Evolutionary conservation across 1,284 basidiomycete genomes (phyloP).

Genomic region (Violaceomyces palustris): DNA sequence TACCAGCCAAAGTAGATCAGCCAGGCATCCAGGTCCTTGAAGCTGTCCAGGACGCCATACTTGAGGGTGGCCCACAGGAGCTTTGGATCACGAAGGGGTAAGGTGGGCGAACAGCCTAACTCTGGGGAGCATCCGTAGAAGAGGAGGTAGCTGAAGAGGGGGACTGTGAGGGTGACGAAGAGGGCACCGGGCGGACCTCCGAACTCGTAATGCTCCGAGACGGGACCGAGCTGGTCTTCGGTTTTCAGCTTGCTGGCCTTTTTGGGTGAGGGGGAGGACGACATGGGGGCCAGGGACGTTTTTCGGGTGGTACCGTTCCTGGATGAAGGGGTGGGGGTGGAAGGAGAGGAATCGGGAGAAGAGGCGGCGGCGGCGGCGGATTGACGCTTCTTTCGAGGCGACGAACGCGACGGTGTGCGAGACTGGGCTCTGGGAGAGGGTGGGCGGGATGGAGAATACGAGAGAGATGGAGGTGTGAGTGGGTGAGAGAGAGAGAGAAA

Average conservation of each 20-base stretch:
- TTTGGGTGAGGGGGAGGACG: too few relatives aligned
- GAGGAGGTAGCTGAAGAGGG: constrained; percentile 70
- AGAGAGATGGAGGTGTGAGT: too few relatives aligned
- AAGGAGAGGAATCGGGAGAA: too few relatives aligned
- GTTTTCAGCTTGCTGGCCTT: constrained; percentile 24
- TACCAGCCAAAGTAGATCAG: constrained; percentile 85
- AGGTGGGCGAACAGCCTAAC: constrained; percentile 37
- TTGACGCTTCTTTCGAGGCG: too few relatives aligned
- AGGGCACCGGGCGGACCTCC: constrained; percentile 76
- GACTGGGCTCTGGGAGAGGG: too few relatives aligned
- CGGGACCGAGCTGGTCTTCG: constrained; percentile 54
- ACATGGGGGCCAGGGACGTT: too few relatives aligned
- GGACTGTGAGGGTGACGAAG: constrained; percentile 68
- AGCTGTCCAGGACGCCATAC: constrained; percentile 28
- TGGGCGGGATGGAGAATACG: too few relatives aligned
- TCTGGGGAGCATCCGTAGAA: constrained; percentile 78
- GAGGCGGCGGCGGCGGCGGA: too few relatives aligned
- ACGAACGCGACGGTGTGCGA: too few relatives aligned
- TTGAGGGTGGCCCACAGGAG: constrained; percentile 16
- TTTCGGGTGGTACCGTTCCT: too few relatives aligned
- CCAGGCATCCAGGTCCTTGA: constrained; percentile 76
- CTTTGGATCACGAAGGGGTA: constrained; percentile 24
- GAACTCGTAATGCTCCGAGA: constrained; percentile 69
- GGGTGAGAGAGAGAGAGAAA: too few relatives aligned
- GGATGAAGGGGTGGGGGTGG: too few relatives aligned